These are phyloP conservation scores for Gynostemma pentaphyllum DNA, from an alignment of 306 rosid species.

Conservation along the genomic window DNA sequence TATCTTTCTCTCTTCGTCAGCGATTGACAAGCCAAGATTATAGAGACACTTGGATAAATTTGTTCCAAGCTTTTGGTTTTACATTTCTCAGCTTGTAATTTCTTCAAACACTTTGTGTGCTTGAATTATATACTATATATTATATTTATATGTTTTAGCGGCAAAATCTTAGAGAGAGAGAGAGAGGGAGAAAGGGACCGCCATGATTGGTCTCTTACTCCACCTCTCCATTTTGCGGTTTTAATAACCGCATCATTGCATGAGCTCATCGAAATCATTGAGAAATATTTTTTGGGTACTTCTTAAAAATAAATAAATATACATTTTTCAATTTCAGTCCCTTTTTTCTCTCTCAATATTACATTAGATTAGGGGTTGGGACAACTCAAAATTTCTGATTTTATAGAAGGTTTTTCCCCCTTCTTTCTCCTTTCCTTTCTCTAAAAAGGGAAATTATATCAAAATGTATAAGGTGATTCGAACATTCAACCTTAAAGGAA, in stretches of 20 bases:
- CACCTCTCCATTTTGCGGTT: neutral
- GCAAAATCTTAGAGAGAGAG: neutral
- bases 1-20: neutral
- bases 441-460: too few relatives aligned
- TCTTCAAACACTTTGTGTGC: constrained; percentile 8
- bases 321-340: too few relatives aligned
- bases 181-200: neutral
- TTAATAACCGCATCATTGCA: constrained; percentile 4
- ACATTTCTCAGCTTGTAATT: neutral
- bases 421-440: too few relatives aligned
- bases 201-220: neutral
- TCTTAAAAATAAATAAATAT: too few relatives aligned
- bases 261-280: constrained; percentile 7
- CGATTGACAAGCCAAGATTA: neutral
- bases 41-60: constrained; percentile 1
- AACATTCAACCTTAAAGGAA: too few relatives aligned
- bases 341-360: too few relatives aligned
- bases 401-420: too few relatives aligned
- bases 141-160: neutral
- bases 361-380: too few relatives aligned
- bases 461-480: too few relatives aligned
- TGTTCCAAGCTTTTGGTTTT: constrained; percentile 2
- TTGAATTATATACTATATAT: neutral
- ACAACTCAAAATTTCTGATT: too few relatives aligned
- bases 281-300: too few relatives aligned